phyloP scores from a whole-genome alignment of 257 asterid species.

The Solanum rostratum region DNA sequence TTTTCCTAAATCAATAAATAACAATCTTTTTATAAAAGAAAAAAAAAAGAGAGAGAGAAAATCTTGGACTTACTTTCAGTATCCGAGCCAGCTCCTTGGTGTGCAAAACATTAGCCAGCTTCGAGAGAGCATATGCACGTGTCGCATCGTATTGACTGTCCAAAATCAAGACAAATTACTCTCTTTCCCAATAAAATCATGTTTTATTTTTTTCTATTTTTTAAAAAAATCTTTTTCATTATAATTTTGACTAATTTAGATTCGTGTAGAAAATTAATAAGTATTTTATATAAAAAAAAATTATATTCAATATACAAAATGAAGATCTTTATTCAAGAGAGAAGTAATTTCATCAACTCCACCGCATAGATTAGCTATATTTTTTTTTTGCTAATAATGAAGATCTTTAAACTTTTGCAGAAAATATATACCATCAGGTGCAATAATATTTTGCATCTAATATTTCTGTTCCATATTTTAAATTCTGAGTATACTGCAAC shows the following conservation, averaged over 20 bases:
- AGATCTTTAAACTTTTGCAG: not conserved
- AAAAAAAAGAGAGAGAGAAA: not conserved
- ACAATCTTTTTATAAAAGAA: not conserved
- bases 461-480: not conserved
- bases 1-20: not conserved
- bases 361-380: too few species aligned
- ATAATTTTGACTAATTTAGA: too few species aligned
- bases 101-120: conserved; percentile 96
- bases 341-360: too few species aligned
- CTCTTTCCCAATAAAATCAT: conserved; percentile 22
- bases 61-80: conserved; percentile 32
- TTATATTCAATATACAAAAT: too few species aligned
- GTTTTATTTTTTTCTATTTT: not conserved
- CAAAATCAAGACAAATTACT: conserved; percentile 14
- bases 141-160: conserved; percentile 85
- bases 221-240: too few species aligned
- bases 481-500: not conserved
- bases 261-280: too few species aligned
- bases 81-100: conserved; percentile 87
- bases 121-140: conserved; percentile 98
- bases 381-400: too few species aligned
- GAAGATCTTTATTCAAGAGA: too few species aligned
- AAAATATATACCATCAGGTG: not conserved
- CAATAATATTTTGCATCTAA: not conserved
- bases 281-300: too few species aligned